Base-by-base conservation (phyloP, 2,329 filamentous ascomycete genomes). In the Sporothrix inflata region DNA sequence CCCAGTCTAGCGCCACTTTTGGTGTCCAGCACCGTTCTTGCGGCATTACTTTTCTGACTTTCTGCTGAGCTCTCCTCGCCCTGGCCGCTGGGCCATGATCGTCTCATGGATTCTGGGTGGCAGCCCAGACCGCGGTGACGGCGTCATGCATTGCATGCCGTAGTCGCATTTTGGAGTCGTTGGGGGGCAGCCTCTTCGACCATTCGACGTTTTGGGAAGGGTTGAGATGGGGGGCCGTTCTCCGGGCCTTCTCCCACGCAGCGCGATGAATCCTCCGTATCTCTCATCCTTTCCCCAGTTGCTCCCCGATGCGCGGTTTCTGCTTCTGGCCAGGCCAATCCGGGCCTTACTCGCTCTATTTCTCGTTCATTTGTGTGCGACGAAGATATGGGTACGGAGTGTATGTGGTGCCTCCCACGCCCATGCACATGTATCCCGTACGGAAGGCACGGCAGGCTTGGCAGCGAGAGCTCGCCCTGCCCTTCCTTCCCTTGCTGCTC, bases 301-400 rank as follows among this genome's bases (percentile, higher is more conserved):
- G 40, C 40, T 57, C 38, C 21, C 51, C 38, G 21, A 30, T 69
- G 67, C 67, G 67, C 51, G 51, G 51, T 69, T 69, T 69, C 67
- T 57, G 49, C 30, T 38, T 40, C 38, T 55, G 24, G 11, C n/a
- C 66, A 69, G 66, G 66, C 67, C 67, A 57, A 45, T 55, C 51
- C 67, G 67, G 51, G 49, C 49, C 34, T 38, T 61, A 42, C 68
- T 70, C 68, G 68, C 68, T 70, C 27, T 70, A 61, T 70, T 40
- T 70, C 68, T 70, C 68, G 68, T 70, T 70, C 53, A 38, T 70
- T 70, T 70, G 68, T 57, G 68, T 70, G 55, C 53, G 12, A 61
- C 24, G 6, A 21, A 21, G n/a, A n/a, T 51, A 34, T 66, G 63
- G 67, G 30, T 47, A 27, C 67, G 21, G 40, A 63, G n/a, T 19